Evolutionary conservation across 208 protist species (phyloP), one percentile per base, ranked within the genome.

Genomic region (Herpetomonas tarakana): DNA sequence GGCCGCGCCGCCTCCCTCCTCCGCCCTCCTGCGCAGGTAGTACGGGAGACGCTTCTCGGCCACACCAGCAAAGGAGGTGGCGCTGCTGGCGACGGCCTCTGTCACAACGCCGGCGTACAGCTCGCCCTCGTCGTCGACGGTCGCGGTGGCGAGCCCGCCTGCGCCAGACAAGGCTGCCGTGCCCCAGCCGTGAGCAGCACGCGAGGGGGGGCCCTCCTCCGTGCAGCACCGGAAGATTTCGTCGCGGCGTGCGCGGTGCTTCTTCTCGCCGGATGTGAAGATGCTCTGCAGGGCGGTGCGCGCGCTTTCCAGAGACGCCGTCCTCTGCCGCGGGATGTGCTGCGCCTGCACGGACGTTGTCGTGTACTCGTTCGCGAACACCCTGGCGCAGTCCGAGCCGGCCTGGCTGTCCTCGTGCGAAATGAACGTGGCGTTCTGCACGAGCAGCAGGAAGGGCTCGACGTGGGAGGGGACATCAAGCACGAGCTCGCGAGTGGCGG

Each of bases 281-380:
- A 4, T 12, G 3, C 19, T 4, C 44, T 24, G 16, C 19, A 22
- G 6, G 6, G 9, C 44, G 6, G 6, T 18, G 16, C 9, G 44
- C 6, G 19, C 11, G 44, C 19, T 22, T 22, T 24, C 44, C 19
- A 22, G 11, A 22, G 4, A 7, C 16, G 19, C 4, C 16, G 16
- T 22, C 16, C 4, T 22, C 11, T 22, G 3, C 11, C 44, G 11
- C 19, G 44, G 44, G 6, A 49, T 22, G 19, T 22, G 9, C 19
- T 22, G 9, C 22, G 58, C 38, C 29, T 41, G 46, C 12, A 54
- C 47, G 30, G 52, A 52, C n/a, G 28, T 29, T 2, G 29, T 29
- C 19, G 87, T 93, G 65, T 83, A 91, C 59, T 93, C 87, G 57
- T 81, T 91, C 44, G 81, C 81, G 27, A 91, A 73, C 14, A 88